Base-by-base conservation (phyloP, 2,329 filamentous ascomycete species). In the Albophoma yamanashiensis region DNA sequence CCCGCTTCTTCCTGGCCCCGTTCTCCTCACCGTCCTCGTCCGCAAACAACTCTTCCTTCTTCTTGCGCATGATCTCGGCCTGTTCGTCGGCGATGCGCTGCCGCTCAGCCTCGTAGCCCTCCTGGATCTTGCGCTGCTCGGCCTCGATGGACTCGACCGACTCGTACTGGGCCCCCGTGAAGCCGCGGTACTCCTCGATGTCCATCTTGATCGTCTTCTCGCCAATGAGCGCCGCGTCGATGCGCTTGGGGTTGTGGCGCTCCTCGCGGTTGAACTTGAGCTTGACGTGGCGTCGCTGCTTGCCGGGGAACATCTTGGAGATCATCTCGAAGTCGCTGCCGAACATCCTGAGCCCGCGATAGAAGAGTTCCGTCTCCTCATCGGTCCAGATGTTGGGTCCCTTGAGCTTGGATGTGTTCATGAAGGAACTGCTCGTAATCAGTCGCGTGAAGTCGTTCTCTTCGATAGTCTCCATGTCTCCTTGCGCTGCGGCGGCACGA, bases 301-400 rank as follows among this genome's bases (percentile, higher is more conserved):
- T 86, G 63, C 83, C 82, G 1, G 85, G 83, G 68, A 95, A 92
- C 81, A 92, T 85, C 66, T 84, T 83, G 61, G 83, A 82, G 66
- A 95, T 92, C 74, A 90, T 89, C 70, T 87, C 82, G 69, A 94
- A 95, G 70, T 93, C 89, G 1, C 89, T 93, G 60, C 91, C 91
- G 68, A 91, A 92, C 80, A 88, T 89, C 60, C 79, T 76, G 2
- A 95, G 78, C 1, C 85, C 87, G 36, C 86, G 82, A 76, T 92
- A 94, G 74, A 94, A 94, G 53, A 83, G 78, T 59, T 89, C 86
- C 4, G 88, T 93, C 62, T 87, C 83, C 15, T 83, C 81, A n/a
- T 83, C 79, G 57, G 80, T 84, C 91, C 91, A 95, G 39, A 82
- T 78, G 64, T 88, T 85, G 34, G 82, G 78, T 60, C 85, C 83